Evolutionary conservation across 768 basidiomycete genomes (phyloP).

Genomic region (Amanita pallidorosea): DNA sequence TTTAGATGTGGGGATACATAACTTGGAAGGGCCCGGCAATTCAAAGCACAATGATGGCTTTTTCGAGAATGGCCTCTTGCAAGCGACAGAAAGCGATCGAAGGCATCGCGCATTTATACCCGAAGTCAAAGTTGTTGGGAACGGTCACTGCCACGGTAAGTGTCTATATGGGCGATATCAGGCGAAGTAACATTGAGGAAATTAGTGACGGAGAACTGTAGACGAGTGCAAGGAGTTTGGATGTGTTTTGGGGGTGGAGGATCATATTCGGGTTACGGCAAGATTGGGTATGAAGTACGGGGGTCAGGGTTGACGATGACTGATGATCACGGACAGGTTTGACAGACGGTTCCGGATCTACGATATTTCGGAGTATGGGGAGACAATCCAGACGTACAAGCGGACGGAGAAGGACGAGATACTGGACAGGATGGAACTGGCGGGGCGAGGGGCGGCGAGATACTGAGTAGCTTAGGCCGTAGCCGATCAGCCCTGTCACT

Average conservation of each 20-base stretch:
- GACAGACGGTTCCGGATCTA: conserved; percentile 88
- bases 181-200: not conserved
- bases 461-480: conserved; percentile 4
- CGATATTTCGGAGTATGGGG: conserved; percentile 81
- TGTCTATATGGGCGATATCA: conserved; percentile 3
- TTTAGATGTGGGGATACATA: conserved; percentile 62
- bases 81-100: conserved; percentile 63
- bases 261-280: conserved; percentile 77
- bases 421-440: conserved; percentile 52
- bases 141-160: conserved; percentile 85
- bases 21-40: conserved; percentile 47
- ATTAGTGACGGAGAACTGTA: conserved; percentile 81
- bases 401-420: conserved; percentile 62
- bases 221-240: conserved; percentile 81
- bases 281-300: conserved; percentile 45
- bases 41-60: conserved; percentile 72
- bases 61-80: conserved; percentile 71
- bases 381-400: conserved; percentile 86
- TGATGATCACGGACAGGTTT: conserved; percentile 37
- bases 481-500: not conserved
- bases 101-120: conserved; percentile 30
- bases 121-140: conserved; percentile 82
- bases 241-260: conserved; percentile 85
- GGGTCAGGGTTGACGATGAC: conserved; percentile 3
- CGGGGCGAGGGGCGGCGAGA: conserved; percentile 37